A percentile compares a stretch with the other conserved stretches of the same genome.
These are phyloP conservation scores for Juglanconis oblonga DNA, from an alignment of 2,329 filamentous ascomycete genomes.

Conservation along the genomic window DNA sequence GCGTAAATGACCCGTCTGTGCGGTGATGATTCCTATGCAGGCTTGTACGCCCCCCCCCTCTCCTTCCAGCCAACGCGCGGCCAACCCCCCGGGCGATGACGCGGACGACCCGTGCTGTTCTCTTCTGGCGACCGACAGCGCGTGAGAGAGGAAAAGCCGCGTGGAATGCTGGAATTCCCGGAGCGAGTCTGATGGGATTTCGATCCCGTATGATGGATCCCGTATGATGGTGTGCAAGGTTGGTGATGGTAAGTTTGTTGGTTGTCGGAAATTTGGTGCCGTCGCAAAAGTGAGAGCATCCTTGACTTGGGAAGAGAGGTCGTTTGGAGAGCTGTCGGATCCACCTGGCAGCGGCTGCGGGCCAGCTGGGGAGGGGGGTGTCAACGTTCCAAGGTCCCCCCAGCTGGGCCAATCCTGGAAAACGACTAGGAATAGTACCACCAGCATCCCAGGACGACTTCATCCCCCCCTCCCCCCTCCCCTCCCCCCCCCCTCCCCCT, in stretches of 20 bases:
- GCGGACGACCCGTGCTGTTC: neutral
- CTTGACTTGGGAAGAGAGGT: neutral
- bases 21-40: too few relatives aligned
- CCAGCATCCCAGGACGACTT: neutral
- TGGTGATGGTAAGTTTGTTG: neutral
- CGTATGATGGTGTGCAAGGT: neutral
- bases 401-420: too few relatives aligned
- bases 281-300: neutral
- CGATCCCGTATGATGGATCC: neutral
- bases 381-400: too few relatives aligned
- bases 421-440: too few relatives aligned
- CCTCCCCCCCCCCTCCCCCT: neutral
- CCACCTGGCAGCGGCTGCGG: neutral
- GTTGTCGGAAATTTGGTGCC: neutral
- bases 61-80: too few relatives aligned
- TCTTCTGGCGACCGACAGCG: neutral
- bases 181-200: neutral
- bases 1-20: slow-evolving; percentile 6
- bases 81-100: neutral
- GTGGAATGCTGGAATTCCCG: neutral
- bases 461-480: neutral
- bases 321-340: too few relatives aligned
- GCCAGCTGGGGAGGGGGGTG: too few relatives aligned
- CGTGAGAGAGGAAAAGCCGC: neutral
- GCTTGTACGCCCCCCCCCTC: too few relatives aligned